These are phyloP conservation scores for Leccinum longicurvipes DNA, from an alignment of 768 basidiomycete species.

Conservation along the genomic window DNA sequence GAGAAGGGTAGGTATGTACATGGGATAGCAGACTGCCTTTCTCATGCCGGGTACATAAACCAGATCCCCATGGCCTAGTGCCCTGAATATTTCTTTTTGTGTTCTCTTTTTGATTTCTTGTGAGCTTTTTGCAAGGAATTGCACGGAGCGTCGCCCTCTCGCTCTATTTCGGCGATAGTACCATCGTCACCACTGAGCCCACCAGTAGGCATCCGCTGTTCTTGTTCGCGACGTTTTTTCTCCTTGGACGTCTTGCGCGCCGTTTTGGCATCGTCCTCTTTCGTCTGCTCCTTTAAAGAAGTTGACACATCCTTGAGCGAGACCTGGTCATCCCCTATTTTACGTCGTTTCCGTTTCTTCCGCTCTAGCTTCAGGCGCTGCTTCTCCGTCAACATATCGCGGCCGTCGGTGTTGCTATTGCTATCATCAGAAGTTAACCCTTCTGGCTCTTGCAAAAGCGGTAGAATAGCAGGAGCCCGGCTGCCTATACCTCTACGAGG, in stretches of 20 bases:
- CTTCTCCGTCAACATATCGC: constrained; percentile 25
- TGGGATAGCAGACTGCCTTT: background rate
- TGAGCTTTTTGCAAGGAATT: background rate
- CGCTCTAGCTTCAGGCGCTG: constrained; percentile 31
- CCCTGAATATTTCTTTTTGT: constrained; percentile 1
- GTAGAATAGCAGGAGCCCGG: background rate
- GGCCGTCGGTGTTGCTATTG: background rate
- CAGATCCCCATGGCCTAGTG: background rate
- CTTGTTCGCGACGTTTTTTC: constrained; percentile 20
- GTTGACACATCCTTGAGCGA: background rate
- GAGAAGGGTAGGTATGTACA: constrained; percentile 18
- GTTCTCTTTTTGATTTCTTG: constrained; percentile 9
- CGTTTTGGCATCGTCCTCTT: constrained; percentile 11
- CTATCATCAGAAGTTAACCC: constrained; percentile 7
- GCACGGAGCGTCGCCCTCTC: background rate
- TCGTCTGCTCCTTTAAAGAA: constrained; percentile 7
- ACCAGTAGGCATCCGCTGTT: constrained; percentile 2
- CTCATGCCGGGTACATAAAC: background rate
- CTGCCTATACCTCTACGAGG: constrained; percentile 15
- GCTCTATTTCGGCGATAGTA: background rate
- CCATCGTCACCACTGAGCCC: background rate
- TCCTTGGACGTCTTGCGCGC: constrained; percentile 24
- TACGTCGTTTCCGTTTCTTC: constrained; percentile 22
- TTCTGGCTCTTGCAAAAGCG: background rate
- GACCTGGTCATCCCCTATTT: background rate